Base-by-base conservation (phyloP, 495 filamentous ascomycete genomes). In the Darksidea phi region DNA sequence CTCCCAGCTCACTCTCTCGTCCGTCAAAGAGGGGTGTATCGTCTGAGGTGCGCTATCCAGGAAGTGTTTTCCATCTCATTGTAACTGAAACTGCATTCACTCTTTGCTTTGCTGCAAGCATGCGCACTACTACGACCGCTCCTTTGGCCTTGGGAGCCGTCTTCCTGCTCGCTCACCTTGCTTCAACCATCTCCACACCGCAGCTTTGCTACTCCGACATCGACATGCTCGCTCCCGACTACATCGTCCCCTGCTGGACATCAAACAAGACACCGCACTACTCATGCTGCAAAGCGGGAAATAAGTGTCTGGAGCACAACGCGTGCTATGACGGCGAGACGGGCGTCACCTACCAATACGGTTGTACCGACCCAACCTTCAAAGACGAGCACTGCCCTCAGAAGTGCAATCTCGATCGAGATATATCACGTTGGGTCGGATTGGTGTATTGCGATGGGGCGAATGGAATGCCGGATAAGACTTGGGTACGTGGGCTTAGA, bases 231-330 rank as follows among this genome's bases (percentile, higher is more conserved):
- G 64, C 64, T 4, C 37, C 42, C 0, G 48, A 50, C 32, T 42
- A 63, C 21, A 52, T 63, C 18, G 54, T 67, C 4, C 59, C 64
- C 4, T 67, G 64, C 34, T 67, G 56, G 28, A 23, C 49, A 8
- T 24, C 20, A 23, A 15, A 3, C 6, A 32, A 24, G 3, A 18
- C 7, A 2, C 13, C 17, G 23, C 12, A 37, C 1, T 26, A 37
- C 21, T 47, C 59, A 1, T 67, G 64, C 48, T 67, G 64, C 51
- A 56, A 50, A 45, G 26, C 21, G 5, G 64, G 59, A 1, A 63
- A 51, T 37, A 59, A 48, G 17, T 61, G 64, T 38, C 12, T 67
- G 34, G 32, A 53, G 23, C 8, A 62, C n/a, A 38, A 43, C n/a
- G 48, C 59, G 5, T 67, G 64, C 53, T 67, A 46, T 17, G 64